A percentile compares a stretch with the other conserved stretches of the same genome.
These are phyloP conservation scores for Cadophora luteo-olivacea DNA, from an alignment of 2,329 filamentous ascomycete genomes.

Conservation along the genomic window DNA sequence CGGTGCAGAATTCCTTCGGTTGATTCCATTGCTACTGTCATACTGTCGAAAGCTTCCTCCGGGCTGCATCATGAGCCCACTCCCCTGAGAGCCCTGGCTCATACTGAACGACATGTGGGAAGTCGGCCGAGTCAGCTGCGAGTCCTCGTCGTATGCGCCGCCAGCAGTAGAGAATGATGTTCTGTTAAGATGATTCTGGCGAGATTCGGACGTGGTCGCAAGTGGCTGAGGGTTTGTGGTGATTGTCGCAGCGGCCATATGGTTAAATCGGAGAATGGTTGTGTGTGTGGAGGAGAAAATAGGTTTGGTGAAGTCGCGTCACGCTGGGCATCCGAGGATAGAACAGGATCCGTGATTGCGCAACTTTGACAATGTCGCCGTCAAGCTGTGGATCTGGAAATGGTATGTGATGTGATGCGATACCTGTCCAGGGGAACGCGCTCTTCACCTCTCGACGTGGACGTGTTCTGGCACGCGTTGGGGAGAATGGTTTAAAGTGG, in stretches of 20 bases:
- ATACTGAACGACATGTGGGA: conserved; percentile 45
- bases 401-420: conserved; percentile 16
- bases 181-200: conserved; percentile 40
- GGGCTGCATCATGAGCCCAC: conserved; percentile 44
- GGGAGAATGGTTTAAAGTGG: conserved; percentile 36
- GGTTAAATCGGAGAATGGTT: conserved; percentile 16
- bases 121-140: conserved; percentile 28
- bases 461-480: conserved; percentile 35
- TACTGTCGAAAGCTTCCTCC: conserved; percentile 42
- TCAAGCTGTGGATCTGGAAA: conserved; percentile 4
- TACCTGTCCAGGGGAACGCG: conserved; percentile 30
- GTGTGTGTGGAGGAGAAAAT: conserved; percentile 2
- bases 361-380: conserved; percentile 20
- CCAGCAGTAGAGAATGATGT: conserved; percentile 33
- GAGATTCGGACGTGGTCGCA: conserved; percentile 40
- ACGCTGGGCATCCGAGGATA: conserved; percentile 16
- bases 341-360: conserved; percentile 4
- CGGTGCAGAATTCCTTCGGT: conserved; percentile 46
- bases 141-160: conserved; percentile 38
- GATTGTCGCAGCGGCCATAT: conserved; percentile 40
- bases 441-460: conserved; percentile 27
- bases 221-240: conserved; percentile 40
- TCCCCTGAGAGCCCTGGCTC: conserved; percentile 44
- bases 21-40: conserved; percentile 37
- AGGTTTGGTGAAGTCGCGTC: conserved; percentile 27